Base-by-base conservation (phyloP, 2,329 filamentous ascomycete genomes). In the Colletotrichum somersetense region DNA sequence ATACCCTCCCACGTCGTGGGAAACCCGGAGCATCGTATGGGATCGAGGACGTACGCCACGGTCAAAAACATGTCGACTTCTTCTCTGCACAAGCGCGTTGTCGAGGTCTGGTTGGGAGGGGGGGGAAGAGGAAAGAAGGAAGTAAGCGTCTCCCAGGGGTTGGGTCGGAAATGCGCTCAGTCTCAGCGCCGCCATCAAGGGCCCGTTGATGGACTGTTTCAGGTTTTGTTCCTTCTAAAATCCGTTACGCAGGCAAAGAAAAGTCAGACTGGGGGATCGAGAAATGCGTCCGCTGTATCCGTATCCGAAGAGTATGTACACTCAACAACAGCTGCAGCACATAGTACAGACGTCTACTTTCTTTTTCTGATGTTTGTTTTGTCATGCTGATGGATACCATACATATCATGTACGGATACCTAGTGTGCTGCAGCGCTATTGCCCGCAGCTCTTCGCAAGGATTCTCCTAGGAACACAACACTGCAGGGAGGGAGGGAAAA, bases 221-320 rank as follows among this genome's bases (percentile, higher is more conserved):
- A 72, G 69, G 59, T 72, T 46, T 42, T 46, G 59, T 61, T 64
- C 69, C 69, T 68, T 68, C 65, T 61, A 48, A 66, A 63, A 55
- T 68, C 44, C 65, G 30, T 63, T 23, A 57, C 35, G 40, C 38
- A 20, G 48, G 23, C 26, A 18, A 30, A 30, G 30, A 30, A 38
- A 40, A 20, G 42, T 20, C 18, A 6, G 18, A 20, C 30, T 16
- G 26, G 33, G 23, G 30, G 56, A 46, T 14, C 30, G 53, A 40
- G 57, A 33, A 4, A 38, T 5, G 40, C 48, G 35, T 40, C 40
- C 40, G 8, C 10, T 44, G 56, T 23, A n/a, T 23, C 7, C 7
- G 16, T 42, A 12, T 12, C 11, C 11, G 5, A 5, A 5, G 42
- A 4, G 16, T 42, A 18, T 14, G 11, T 30, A 7, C 30, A 16